Evolutionary conservation across 768 basidiomycete genomes (phyloP), one percentile per base, ranked within the genome.

Genomic region (Boletus sensibilis): DNA sequence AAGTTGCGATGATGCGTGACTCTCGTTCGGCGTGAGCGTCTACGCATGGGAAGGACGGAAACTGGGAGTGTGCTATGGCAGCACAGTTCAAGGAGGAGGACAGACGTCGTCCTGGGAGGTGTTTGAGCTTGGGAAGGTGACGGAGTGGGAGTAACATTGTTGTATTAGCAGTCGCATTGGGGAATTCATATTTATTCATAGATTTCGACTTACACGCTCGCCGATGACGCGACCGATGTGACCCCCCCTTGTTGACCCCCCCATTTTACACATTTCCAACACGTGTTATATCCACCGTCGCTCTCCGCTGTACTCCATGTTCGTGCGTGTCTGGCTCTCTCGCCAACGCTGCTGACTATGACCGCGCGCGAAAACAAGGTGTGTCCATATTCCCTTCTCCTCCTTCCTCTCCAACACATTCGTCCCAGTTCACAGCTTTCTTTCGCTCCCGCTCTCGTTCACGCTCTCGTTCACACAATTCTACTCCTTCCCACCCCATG

Each of bases 11-110:
- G 34, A 85, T 69, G 34, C 81, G 80, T 0, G 83, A 86, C 68
- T 88, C 82, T 11, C 92, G 79, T 5, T 78, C 79, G 4, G 87
- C 85, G 60, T 94, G 92, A 1, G 89, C 89, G 53, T 92, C 90
- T 20, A 94, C 90, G 62, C 92, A 94, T 6, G 92, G 81, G 74
- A 94, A 87, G 6, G 71, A 55, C 65, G 74, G 35, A 72, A 74
- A 8, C 51, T 40, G 42, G 21, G 45, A 12, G 29, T 34, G 50
- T 9, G 37, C 31, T 4, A 34, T 1, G 13, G 50, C 34, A 3
- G 37, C 47, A 40, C 25, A n/a, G n/a, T n/a, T n/a, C n/a, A n/a
- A 46, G 9, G 29, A 47, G 12, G 55, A 51, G 8, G 57, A 59
- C 52, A 40, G 16, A 25, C 54, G 47, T 29, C 14, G n/a, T n/a